phyloP scores from a whole-genome alignment of 2,329 filamentous ascomycete species.

The Capronia epimyces region DNA sequence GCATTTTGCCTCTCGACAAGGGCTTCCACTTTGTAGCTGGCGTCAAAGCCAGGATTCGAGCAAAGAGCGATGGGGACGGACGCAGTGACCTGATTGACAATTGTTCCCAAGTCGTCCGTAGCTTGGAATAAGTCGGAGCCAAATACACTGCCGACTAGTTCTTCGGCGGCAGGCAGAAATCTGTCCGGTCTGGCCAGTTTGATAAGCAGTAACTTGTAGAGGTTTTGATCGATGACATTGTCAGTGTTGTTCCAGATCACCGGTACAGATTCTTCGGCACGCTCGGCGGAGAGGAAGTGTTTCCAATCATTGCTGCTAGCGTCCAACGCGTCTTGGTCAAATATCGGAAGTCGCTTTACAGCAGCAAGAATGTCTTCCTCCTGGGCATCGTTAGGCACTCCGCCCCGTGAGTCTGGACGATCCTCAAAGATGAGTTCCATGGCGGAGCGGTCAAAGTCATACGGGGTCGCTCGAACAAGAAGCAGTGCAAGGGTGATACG shows the following conservation, averaged over 20 bases:
- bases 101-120: slow-evolving; percentile 76
- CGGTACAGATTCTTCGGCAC: slow-evolving; percentile 79
- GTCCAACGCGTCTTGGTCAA: slow-evolving; percentile 65
- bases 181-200: slow-evolving; percentile 94
- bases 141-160: slow-evolving; percentile 83
- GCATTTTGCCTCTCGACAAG: slow-evolving; percentile 78
- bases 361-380: slow-evolving; percentile 64
- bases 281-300: slow-evolving; percentile 75
- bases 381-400: slow-evolving; percentile 67
- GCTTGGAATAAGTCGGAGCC: slow-evolving; percentile 76
- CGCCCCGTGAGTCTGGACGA: slow-evolving; percentile 58
- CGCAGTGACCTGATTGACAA: slow-evolving; percentile 76
- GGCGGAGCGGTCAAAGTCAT: slow-evolving; percentile 84
- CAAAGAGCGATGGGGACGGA: slow-evolving; percentile 84
- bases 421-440: slow-evolving; percentile 83
- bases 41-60: slow-evolving; percentile 94
- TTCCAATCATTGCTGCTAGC: slow-evolving; percentile 64
- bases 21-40: slow-evolving; percentile 97
- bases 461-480: slow-evolving; percentile 90
- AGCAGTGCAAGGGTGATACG: slow-evolving; percentile 91
- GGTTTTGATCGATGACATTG: slow-evolving; percentile 65
- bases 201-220: slow-evolving; percentile 79
- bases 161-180: slow-evolving; percentile 86
- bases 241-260: slow-evolving; percentile 63
- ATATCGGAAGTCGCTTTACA: slow-evolving; percentile 62